These are phyloP conservation scores for Podaxis rugospora DNA, from an alignment of 768 basidiomycete genomes.

Conservation along the genomic window DNA sequence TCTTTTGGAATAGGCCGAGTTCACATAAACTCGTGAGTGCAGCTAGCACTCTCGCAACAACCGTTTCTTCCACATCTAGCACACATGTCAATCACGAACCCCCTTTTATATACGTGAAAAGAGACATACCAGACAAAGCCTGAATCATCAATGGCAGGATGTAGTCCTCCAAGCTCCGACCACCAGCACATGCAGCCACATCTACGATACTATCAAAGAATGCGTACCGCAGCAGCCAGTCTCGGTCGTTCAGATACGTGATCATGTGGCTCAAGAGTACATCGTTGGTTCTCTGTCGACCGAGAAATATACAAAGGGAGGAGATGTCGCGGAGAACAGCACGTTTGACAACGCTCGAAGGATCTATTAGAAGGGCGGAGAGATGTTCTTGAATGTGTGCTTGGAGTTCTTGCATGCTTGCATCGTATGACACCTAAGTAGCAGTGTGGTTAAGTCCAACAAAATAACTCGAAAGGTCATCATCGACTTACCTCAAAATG, in stretches of 20 bases:
- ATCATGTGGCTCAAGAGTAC: constrained; percentile 88
- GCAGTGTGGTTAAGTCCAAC: not conserved
- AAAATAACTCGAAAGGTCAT: not conserved
- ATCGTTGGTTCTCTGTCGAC: constrained; percentile 90
- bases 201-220: constrained; percentile 97
- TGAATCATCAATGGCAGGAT: constrained; percentile 97
- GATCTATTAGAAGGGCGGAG: constrained; percentile 80
- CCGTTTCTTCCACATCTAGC: constrained; percentile 91
- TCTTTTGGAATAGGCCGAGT: constrained; percentile 86
- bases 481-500: constrained; percentile 65
- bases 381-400: constrained; percentile 83
- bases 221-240: constrained; percentile 86
- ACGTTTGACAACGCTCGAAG: constrained; percentile 86
- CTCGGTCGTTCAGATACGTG: constrained; percentile 83
- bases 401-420: constrained; percentile 82
- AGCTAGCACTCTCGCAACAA: constrained; percentile 85
- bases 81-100: not conserved
- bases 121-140: constrained; percentile 75
- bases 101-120: not conserved
- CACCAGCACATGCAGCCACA: constrained; percentile 91
- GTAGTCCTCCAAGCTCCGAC: constrained; percentile 90
- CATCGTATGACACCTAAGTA: constrained; percentile 82
- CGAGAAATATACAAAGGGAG: constrained; percentile 88
- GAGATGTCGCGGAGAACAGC: constrained; percentile 86
- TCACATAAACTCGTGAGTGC: constrained; percentile 88